These are phyloP conservation scores for Chlorencoelia australis DNA, from an alignment of 2,329 filamentous ascomycete species.

Conservation along the genomic window DNA sequence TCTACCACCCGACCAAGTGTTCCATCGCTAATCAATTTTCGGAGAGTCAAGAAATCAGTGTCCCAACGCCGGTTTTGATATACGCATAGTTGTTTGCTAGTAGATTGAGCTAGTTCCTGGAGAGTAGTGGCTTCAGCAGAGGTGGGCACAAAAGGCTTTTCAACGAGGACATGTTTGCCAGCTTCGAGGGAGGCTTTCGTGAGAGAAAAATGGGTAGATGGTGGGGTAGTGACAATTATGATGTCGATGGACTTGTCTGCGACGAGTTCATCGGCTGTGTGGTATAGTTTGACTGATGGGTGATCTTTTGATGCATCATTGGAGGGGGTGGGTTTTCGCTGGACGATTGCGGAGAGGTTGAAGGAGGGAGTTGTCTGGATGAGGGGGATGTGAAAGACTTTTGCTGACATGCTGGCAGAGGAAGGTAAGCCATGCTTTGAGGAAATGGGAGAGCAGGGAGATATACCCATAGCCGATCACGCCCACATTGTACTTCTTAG, in stretches of 20 bases:
- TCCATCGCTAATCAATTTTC: slow-evolving; percentile 47
- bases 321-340: slow-evolving; percentile 54
- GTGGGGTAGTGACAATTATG: slow-evolving; percentile 61
- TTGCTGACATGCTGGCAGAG: slow-evolving; percentile 46
- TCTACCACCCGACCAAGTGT: slow-evolving; percentile 63
- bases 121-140: slow-evolving; percentile 57
- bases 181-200: slow-evolving; percentile 53
- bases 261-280: slow-evolving; percentile 50
- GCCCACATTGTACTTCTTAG: slow-evolving; percentile 36
- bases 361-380: slow-evolving; percentile 53
- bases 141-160: slow-evolving; percentile 75
- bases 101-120: slow-evolving; percentile 30
- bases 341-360: slow-evolving; percentile 64
- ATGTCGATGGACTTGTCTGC: slow-evolving; percentile 57
- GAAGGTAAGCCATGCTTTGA: slow-evolving; percentile 5
- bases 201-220: slow-evolving; percentile 59
- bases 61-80: slow-evolving; percentile 57
- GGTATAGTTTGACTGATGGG: slow-evolving; percentile 54
- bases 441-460: slow-evolving; percentile 1
- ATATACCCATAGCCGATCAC: slow-evolving; percentile 44
- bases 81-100: slow-evolving; percentile 34
- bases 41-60: slow-evolving; percentile 63
- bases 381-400: slow-evolving; percentile 78
- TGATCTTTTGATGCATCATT: slow-evolving; percentile 62
- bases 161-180: slow-evolving; percentile 70